Base-by-base conservation (phyloP, 2,329 filamentous ascomycete genomes). In the Hypoxylon sp. region DNA sequence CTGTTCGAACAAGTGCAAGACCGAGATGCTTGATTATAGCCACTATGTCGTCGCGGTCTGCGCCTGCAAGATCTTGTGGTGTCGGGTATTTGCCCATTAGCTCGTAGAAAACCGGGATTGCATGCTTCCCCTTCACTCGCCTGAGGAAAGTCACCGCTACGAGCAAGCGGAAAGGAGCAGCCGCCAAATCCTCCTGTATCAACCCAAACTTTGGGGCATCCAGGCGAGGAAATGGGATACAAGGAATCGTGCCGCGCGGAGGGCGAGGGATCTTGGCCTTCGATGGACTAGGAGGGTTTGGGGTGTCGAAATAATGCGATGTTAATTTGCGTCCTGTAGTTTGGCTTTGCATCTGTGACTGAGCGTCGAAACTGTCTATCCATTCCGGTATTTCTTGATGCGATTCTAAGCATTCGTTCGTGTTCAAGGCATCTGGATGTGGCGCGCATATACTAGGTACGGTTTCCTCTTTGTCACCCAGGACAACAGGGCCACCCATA, bases 141-240 rank as follows among this genome's bases (percentile, higher is more conserved):
- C 93, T 93, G 20, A 96, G 83, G 63, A 96, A 92, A 0, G 90
- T 91, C 4, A 91, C 86, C 8, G 89, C 91, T 20, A 96, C 78
- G 1, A 96, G 80, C 1, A 97, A 81, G 58, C 85, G 86, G 69
- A 95, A 96, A 0, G 91, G 88, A 48, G 91, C 80, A 38, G 81
- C 71, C 2, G 85, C 84, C 11, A 96, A 81, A 57, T 86, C 81
- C 67, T 96, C 92, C 68, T 97, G 92, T 26, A 96, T 84, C 2
- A 97, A 79, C 0, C 91, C 91, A 66, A 96, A 96, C 4, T 65
- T 69, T 0, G 77, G 66, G 0, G 81, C 76, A 5, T 79, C 77
- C 23, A 91, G 81, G 0, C 85, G 80, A 0, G 90, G 89, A 58
- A 93, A 90, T 2, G 82, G 81, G 8, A 86, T 75, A 16, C 75